Evolutionary conservation across 179 eudicot species (phyloP), one percentile per base, ranked within the genome.

Genomic region (Sideroxylon spinosum): DNA sequence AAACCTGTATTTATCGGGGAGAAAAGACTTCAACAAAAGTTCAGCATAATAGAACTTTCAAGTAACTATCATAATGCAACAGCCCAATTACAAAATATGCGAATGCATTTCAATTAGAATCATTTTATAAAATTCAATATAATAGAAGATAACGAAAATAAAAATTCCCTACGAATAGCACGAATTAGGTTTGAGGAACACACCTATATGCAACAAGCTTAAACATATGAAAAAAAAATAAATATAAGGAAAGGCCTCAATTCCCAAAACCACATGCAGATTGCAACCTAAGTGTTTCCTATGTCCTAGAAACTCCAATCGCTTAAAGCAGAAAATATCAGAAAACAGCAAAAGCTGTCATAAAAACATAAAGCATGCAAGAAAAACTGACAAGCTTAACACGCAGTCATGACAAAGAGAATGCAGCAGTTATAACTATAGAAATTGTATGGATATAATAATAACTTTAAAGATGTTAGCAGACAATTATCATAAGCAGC

Each of bases 1-100:
- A 95, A 56, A 95, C 99, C 99, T 95, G 76, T 50, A 75, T 70
- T 68, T 52, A 73, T 50, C 69, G 77, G 57, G 28, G 75, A 59
- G 49, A 52, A 49, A n/a, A 73, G 44, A 49, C 16, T 1, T 10
- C 22, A 56, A 11, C 26, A 71, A 19, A 71, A 61, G 62, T 71
- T 37, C 71, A 78, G 70, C 50, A 44, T 29, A 55, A 63, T 29
- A 63, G 12, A 62, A 60, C 52, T 60, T 61, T 44, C 11, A 44
- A 20, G 57, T 10, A 75, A 65, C 17, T 46, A 23, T 20, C 28
- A 16, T 23, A 16, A 62, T 48, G 23, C 23, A 62, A 75, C 60
- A 63, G 19, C 13, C 70, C 59, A 75, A 25, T 50, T 48, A 14
- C 46, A 75, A 26, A 28, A 37, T 7, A 19, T 8, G 68, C 23